Conservation (phyloP, 257 asterid species). For the Solanum bulbocastanum region DNA sequence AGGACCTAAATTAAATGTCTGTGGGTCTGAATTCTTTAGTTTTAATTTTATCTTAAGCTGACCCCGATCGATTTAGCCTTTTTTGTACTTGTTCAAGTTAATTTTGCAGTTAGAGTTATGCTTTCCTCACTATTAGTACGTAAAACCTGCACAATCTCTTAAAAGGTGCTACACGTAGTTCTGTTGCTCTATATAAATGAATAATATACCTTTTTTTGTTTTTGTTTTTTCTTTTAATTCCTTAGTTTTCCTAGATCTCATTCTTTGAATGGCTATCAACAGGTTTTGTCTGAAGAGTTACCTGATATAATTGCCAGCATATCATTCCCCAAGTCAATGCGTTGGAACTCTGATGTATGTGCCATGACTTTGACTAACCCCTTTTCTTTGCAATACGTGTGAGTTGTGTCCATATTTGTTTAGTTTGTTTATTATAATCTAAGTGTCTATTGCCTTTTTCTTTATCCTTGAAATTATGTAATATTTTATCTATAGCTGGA, state of each 20-base stretch:
- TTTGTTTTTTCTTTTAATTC: neutral
- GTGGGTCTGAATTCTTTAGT: neutral
- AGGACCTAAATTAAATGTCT: neutral
- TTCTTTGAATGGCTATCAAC: constrained; percentile 15
- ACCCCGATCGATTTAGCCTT: neutral
- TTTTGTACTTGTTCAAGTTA: neutral
- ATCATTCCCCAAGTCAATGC: constrained; percentile 89
- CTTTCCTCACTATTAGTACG: neutral
- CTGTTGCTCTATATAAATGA: neutral
- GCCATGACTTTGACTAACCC: constrained; percentile 9
- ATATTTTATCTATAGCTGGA: neutral
- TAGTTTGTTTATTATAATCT: neutral
- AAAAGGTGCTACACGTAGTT: neutral
- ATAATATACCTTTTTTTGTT: neutral
- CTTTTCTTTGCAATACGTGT: neutral
- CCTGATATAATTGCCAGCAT: constrained; percentile 61
- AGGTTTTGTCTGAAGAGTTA: constrained; percentile 84
- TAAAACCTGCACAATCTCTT: neutral
- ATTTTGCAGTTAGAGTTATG: neutral
- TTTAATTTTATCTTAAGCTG: neutral
- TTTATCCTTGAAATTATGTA: neutral
- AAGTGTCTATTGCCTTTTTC: neutral
- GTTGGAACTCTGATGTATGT: constrained; percentile 95
- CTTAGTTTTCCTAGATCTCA: neutral
- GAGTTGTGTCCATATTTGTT: neutral